Conservation (phyloP, 305 asterid species). For the Ruellia speciosa region DNA sequence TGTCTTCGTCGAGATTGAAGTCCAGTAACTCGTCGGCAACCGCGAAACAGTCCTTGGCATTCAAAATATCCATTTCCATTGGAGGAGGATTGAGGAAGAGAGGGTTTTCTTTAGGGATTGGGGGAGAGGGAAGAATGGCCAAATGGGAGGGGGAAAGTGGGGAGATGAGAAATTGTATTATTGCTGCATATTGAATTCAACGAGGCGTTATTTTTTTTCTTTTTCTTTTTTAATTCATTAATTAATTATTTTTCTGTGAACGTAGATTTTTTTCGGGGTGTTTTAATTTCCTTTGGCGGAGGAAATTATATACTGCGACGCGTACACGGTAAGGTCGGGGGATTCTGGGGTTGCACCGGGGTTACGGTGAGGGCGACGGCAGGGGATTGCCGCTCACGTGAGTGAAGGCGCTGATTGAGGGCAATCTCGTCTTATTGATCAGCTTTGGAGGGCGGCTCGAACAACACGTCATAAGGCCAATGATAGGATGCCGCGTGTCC, state of each 20-base stretch:
- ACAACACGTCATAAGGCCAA: constrained; percentile 35
- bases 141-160: too few species aligned
- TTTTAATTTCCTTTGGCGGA: background rate
- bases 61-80: constrained; percentile 27
- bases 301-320: background rate
- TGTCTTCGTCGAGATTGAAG: background rate
- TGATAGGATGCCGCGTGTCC: constrained; percentile 11
- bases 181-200: constrained; percentile 22
- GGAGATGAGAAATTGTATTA: too few species aligned
- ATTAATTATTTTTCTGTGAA: too few species aligned
- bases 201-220: constrained; percentile 10
- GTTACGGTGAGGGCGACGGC: too few species aligned
- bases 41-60: constrained; percentile 10
- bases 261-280: background rate
- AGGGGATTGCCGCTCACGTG: too few species aligned
- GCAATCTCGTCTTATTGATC: constrained; percentile 18
- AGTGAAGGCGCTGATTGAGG: constrained; percentile 11
- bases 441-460: background rate
- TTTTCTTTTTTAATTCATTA: background rate
- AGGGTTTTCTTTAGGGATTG: constrained; percentile 20
- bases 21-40: background rate
- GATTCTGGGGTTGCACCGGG: too few species aligned
- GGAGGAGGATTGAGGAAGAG: constrained; percentile 2
- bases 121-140: too few species aligned
- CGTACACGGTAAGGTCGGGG: background rate